Conservation (phyloP, 208 protist species). For the Trypanosoma brucei region DNA sequence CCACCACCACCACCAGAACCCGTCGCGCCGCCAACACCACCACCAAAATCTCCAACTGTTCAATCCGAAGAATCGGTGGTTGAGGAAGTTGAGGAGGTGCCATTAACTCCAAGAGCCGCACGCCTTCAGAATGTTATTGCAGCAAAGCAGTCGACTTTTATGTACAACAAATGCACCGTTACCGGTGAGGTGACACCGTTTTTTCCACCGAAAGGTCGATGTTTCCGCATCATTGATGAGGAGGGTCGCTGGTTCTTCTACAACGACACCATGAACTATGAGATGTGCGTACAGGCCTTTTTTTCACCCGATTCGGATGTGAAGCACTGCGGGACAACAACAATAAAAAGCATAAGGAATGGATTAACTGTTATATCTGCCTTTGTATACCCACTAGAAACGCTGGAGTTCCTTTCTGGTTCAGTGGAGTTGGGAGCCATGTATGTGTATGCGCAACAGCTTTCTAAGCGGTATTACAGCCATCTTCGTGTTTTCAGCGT, state of each 20-base stretch:
- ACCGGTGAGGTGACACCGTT: conserved; percentile 45
- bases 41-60: not conserved
- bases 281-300: conserved; percentile 61
- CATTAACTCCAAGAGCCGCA: not conserved
- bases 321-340: conserved; percentile 46
- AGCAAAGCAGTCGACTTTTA: not conserved
- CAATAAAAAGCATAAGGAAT: conserved; percentile 27
- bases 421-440: conserved; percentile 42
- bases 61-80: not conserved
- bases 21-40: not conserved
- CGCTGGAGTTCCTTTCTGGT: conserved; percentile 52
- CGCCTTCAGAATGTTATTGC: not conserved
- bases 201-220: conserved; percentile 20
- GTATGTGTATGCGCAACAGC: conserved; percentile 44
- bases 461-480: conserved; percentile 50
- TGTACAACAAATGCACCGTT: not conserved
- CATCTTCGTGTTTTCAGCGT: not conserved
- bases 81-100: not conserved
- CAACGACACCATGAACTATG: conserved; percentile 59
- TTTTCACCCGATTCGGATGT: conserved; percentile 50
- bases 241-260: conserved; percentile 64
- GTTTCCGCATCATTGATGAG: conserved; percentile 2
- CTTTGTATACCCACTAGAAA: conserved; percentile 60
- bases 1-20: not conserved
- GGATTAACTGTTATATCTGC: conserved; percentile 45